Evolutionary conservation across 2,329 filamentous ascomycete genomes (phyloP).

Genomic region (Diaporthe amygdali): DNA sequence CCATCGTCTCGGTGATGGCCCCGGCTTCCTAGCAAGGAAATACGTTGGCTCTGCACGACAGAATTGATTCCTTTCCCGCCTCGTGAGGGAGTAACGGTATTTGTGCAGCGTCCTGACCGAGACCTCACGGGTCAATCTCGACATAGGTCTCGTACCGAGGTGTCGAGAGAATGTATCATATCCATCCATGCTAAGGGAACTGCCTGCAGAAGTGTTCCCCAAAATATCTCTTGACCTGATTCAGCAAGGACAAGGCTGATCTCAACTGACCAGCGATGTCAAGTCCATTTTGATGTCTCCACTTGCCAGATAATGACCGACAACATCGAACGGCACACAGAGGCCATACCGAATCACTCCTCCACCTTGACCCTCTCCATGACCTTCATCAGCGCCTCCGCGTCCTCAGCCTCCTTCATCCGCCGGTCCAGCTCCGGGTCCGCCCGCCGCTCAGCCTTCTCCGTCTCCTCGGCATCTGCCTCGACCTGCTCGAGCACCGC

Average conservation of each 20-base stretch:
- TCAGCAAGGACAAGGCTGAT: no score
- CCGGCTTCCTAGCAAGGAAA: background rate
- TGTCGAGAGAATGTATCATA: no score
- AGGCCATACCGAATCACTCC: background rate
- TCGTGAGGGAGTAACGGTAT: background rate
- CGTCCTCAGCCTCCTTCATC: background rate
- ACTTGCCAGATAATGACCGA: no score
- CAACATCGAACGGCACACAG: no score
- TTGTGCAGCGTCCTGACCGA: background rate
- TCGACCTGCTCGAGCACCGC: conserved; percentile 1
- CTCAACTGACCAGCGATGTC: no score
- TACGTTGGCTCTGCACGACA: background rate
- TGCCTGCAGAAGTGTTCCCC: no score
- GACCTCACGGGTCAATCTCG: background rate
- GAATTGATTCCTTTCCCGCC: background rate
- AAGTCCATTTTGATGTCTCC: no score
- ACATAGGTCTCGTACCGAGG: background rate
- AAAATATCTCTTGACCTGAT: no score
- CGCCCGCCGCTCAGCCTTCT: conserved; percentile 14
- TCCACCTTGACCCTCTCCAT: conserved; percentile 22
- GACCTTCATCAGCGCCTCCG: conserved; percentile 5
- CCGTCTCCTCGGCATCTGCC: conserved; percentile 28
- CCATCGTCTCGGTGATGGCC: background rate
- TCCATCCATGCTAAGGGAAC: no score
- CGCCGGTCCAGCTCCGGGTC: conserved; percentile 24